Evolutionary conservation across 176 grass and related monocot species (phyloP).

Genomic region (Oryza punctata): DNA sequence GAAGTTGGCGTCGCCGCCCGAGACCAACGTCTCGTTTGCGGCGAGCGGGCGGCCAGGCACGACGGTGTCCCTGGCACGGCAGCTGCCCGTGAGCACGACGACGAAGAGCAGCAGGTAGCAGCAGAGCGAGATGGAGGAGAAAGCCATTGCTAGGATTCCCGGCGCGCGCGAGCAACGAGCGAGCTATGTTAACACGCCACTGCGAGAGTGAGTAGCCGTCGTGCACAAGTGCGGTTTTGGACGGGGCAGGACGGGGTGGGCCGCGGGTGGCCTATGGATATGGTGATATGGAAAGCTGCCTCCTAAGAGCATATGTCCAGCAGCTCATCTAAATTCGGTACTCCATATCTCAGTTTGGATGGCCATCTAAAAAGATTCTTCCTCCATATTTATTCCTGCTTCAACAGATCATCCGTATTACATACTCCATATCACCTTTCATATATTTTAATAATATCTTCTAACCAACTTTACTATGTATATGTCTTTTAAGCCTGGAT

Average conservation of each 20-base stretch:
- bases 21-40: constrained; percentile 50
- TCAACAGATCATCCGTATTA: no score
- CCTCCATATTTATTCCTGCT: no score
- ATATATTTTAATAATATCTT: no score
- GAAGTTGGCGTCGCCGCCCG: constrained; percentile 45
- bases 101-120: neutral
- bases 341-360: no score
- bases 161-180: constrained; percentile 2
- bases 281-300: no score
- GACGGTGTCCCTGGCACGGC: constrained; percentile 45
- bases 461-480: no score
- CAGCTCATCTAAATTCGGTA: no score
- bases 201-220: neutral
- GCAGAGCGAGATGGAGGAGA: neutral
- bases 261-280: no score
- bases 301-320: no score
- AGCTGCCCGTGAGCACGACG: neutral
- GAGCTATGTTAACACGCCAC: neutral
- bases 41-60: constrained; percentile 41
- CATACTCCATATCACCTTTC: no score
- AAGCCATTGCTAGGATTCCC: constrained; percentile 22
- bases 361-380: no score
- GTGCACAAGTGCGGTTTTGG: neutral
- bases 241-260: neutral
- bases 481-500: no score